Evolutionary conservation across 2,329 filamentous ascomycete genomes (phyloP), one percentile per base, ranked within the genome.

Genomic region (Nothopassalora personata): DNA sequence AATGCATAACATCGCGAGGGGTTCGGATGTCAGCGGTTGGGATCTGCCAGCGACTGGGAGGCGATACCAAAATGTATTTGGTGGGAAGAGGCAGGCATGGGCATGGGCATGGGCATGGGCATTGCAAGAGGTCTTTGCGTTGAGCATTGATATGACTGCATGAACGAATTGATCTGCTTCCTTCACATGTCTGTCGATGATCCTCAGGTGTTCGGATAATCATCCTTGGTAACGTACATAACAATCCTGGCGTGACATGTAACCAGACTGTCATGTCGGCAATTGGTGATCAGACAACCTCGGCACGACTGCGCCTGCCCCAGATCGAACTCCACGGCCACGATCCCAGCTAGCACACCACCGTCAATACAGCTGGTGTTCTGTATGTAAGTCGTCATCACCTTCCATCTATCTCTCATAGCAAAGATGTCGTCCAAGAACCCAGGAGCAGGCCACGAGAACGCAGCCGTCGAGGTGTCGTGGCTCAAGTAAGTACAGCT

Each of bases 391-490:
- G 15, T 18, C 6, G 19, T 56, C 9, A 30, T 57, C 27, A 47
- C 30, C 30, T 47, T n/a, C 48, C 8, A 46, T 45, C 52, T 8
- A 33, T 34, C 45, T 48, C 46, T 43, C 45, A 39, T 28, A 47
- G 5, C 36, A 27, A 63, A 34, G 9, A 66, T 66, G 64, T 53
- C 56, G 53, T 60, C 63, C n/a, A 59, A 58, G 19, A 59, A 56
- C 45, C 82, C 83, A 51, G 83, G 83, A 67, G 81, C 77, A 72
- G 90, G 91, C 69, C 91, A 92, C 76, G 84, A 94, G 75, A 96
- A 89, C 74, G 90, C 90, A 59, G 75, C 83, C 51, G 79, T 84
- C 70, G 83, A 87, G 71, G 90, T 96, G 10, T 83, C 87, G 68
- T 97, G 91, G 92, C 76, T 90, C 23, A 63, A 65, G 61, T 53